Percentiles rank a stretch among this genome's conserved stretches.
phyloP scores from a whole-genome alignment of 441 rosid species.

The Theobroma grandiflorum region DNA sequence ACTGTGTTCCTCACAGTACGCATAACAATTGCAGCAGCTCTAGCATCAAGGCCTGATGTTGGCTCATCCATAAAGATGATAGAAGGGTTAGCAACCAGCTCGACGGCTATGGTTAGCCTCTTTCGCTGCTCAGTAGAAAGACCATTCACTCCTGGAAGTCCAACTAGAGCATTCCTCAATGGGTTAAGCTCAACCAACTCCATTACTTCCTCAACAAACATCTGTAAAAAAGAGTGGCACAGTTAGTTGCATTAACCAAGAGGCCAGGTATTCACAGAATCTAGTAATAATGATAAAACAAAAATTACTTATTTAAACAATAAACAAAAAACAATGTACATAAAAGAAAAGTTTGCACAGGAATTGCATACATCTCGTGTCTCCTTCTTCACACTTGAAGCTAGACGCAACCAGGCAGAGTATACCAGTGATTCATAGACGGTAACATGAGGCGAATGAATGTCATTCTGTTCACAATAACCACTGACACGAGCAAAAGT shows the following conservation, averaged over 20 bases:
- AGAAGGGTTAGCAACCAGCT: slow-evolving; percentile 46
- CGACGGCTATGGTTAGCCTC: slow-evolving; percentile 46
- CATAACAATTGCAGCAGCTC: slow-evolving; percentile 49
- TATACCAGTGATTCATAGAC: slow-evolving; percentile 46
- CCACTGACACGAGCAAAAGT: slow-evolving; percentile 51
- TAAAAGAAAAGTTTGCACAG: background rate
- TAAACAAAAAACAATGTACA: no score
- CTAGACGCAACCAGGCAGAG: slow-evolving; percentile 50
- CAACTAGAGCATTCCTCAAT: slow-evolving; percentile 39
- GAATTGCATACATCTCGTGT: slow-evolving; percentile 29
- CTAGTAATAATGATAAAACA: background rate
- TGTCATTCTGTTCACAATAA: slow-evolving; percentile 50
- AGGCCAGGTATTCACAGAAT: background rate
- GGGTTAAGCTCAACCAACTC: slow-evolving; percentile 44
- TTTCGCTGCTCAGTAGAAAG: slow-evolving; percentile 46
- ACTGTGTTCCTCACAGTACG: slow-evolving; percentile 48
- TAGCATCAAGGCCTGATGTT: slow-evolving; percentile 52
- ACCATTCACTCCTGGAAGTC: slow-evolving; percentile 45
- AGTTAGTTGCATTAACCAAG: background rate
- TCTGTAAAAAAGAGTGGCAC: background rate
- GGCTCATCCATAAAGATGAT: slow-evolving; percentile 54
- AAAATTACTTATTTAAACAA: background rate
- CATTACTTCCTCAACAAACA: slow-evolving; percentile 44
- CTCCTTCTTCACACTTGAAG: slow-evolving; percentile 33
- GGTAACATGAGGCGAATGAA: slow-evolving; percentile 51